Evolutionary conservation across 352 stramenopile genomes (phyloP), one percentile per base, ranked within the genome.

Genomic region (Phytophthora sansomeana): DNA sequence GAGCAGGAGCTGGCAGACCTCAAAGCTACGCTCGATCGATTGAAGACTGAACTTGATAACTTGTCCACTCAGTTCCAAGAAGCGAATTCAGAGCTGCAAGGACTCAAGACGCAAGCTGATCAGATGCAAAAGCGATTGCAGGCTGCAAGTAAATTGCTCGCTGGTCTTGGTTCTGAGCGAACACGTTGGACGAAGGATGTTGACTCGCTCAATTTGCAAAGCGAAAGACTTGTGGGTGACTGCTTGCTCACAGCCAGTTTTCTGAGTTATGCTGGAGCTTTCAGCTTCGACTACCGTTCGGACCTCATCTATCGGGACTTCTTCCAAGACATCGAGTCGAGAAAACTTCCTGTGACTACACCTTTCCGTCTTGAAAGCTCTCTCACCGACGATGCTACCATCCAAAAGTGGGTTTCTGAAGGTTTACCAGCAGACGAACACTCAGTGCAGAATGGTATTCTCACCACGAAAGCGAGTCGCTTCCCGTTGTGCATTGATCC

Each of bases 401-500:
- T 98, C 39, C 96, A 98, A 59, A 94, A 92, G 19, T 99, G 96
- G 96, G 92, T 97, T 21, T 92, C 89, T 0, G 95, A 98, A 63
- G 96, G 95, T 0, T 74, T 99, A 6, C 96, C 96, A 9, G 93
- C 93, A 0, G 96, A 99, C 55, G 92, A 98, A 49, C 95, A 98
- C 77, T 98, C 90, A 6, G 89, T 98, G 6, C 93, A 98, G 59
- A 99, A 99, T 62, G 96, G 95, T 48, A 98, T 99, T 48, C 60
- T 99, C 21, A 98, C 96, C 0, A 98, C 93, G 0, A 97, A 97
- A 41, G 87, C 90, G 2, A 97, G 87, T 62, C 91, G 96, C 8
- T 98, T 98, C 69, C 96, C 96, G 16, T 67, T 98, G 36, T 98
- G 96, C 58, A 98, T 98, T 49, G 96, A 98, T 52, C 95, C 96